These are phyloP conservation scores for Candida easanensis DNA, from an alignment of 805 yeast genomes.

Conservation along the genomic window DNA sequence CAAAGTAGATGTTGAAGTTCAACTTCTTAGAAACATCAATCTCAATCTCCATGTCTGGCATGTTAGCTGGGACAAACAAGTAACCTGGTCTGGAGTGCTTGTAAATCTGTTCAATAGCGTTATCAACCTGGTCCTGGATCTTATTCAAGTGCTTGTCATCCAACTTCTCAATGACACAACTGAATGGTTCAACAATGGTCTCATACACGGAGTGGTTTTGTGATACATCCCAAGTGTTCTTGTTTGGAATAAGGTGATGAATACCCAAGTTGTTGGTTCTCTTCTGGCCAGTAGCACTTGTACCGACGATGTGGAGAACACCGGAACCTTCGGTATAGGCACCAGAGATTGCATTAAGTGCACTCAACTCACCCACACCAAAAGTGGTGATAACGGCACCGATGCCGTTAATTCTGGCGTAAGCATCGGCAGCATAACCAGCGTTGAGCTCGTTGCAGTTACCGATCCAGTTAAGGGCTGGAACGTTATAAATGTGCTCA, in stretches of 20 bases:
- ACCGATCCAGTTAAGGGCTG: constrained; percentile 68
- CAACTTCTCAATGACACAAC: constrained; percentile 53
- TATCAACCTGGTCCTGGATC: constrained; percentile 59
- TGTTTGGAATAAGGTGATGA: constrained; percentile 53
- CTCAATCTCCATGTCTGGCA: constrained; percentile 37
- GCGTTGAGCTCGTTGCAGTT: constrained; percentile 87
- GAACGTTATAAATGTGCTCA: constrained; percentile 57
- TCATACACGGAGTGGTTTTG: constrained; percentile 62
- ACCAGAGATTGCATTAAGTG: constrained; percentile 80
- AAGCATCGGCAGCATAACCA: constrained; percentile 90
- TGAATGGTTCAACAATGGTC: constrained; percentile 49
- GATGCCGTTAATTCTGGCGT: constrained; percentile 49
- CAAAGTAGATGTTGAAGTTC: constrained; percentile 25
- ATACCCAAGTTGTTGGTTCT: constrained; percentile 28
- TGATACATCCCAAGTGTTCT: constrained; percentile 38
- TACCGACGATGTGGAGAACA: constrained; percentile 81
- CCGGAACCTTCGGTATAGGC: constrained; percentile 83
- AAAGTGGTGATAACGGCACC: constrained; percentile 51
- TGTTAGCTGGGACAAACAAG: constrained; percentile 62
- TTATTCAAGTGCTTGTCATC: constrained; percentile 41
- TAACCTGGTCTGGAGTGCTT: constrained; percentile 67
- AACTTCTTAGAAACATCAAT: constrained; percentile 31
- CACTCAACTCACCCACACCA: constrained; percentile 90
- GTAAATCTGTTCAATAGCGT: constrained; percentile 47
- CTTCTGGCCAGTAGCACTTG: constrained; percentile 47